Conservation (phyloP, 805 yeast genomes). For the Barnettozyma californica region DNA sequence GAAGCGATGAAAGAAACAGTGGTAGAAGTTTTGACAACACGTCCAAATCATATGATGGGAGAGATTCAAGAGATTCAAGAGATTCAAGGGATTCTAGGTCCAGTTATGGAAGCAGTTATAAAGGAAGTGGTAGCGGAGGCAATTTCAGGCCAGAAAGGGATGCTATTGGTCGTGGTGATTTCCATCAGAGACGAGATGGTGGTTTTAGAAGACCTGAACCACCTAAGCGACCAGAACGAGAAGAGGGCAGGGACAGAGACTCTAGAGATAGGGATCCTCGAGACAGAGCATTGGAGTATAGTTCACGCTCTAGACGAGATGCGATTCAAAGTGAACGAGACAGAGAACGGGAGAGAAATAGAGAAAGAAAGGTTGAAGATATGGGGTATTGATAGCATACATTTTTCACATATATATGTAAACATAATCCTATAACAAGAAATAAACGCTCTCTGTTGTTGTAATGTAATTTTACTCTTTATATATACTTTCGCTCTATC, state of each 20-base stretch:
- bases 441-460: background rate
- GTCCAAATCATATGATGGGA: constrained; percentile 7
- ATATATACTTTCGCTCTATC: background rate
- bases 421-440: background rate
- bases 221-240: constrained; percentile 8
- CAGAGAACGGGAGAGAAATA: constrained; percentile 16
- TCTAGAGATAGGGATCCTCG: constrained; percentile 5
- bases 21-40: constrained; percentile 18
- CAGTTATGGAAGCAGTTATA: background rate
- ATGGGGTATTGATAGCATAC: background rate
- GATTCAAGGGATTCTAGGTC: constrained; percentile 7
- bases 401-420: background rate
- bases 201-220: constrained; percentile 4
- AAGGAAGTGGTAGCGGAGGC: constrained; percentile 4
- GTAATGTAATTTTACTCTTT: background rate
- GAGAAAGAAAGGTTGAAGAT: constrained; percentile 8
- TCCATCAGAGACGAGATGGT: background rate
- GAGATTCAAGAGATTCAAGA: constrained; percentile 7
- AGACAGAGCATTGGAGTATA: constrained; percentile 14
- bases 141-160: background rate
- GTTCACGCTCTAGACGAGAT: constrained; percentile 21
- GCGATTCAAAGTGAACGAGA: constrained; percentile 16
- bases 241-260: constrained; percentile 8
- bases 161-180: background rate
- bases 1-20: constrained; percentile 12